These are phyloP conservation scores for Ophiostoma tasmaniense DNA, from an alignment of 2,329 filamentous ascomycete genomes.

Conservation along the genomic window DNA sequence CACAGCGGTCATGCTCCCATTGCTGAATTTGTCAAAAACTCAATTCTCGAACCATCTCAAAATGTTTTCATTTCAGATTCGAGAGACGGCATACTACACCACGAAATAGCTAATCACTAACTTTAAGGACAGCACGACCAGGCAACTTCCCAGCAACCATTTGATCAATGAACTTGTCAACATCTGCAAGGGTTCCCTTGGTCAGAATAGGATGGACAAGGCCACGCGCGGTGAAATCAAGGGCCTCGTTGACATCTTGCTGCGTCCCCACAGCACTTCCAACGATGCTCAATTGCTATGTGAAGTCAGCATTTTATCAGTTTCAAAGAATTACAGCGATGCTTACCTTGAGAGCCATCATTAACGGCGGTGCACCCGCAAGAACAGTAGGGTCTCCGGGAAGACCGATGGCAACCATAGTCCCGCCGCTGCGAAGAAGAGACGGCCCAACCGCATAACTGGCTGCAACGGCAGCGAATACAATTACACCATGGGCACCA, in stretches of 20 bases:
- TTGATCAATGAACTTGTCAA: constrained; percentile 16
- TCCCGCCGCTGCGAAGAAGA: constrained; percentile 74
- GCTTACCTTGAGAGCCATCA: constrained; percentile 16
- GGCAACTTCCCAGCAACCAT: constrained; percentile 13
- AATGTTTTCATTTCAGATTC: background rate
- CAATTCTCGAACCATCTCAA: no score
- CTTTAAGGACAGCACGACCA: constrained; percentile 16
- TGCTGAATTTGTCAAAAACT: no score
- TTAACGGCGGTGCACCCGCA: constrained; percentile 14
- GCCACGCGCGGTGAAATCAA: constrained; percentile 17
- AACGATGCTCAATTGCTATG: constrained; percentile 16
- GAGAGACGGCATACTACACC: background rate
- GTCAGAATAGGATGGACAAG: constrained; percentile 19
- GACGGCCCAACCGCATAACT: constrained; percentile 88
- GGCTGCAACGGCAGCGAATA: constrained; percentile 73
- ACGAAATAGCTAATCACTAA: background rate
- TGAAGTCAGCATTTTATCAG: background rate
- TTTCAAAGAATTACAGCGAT: background rate
- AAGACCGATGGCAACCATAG: constrained; percentile 80
- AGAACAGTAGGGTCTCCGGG: constrained; percentile 55
- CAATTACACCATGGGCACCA: constrained; percentile 16
- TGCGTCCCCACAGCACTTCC: constrained; percentile 18
- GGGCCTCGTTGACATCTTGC: constrained; percentile 17
- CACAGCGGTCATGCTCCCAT: no score
- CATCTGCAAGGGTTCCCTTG: constrained; percentile 16